Base-by-base conservation (phyloP, 1,139 yeast genomes). In the Lodderomyces pseudojiufengensis region DNA sequence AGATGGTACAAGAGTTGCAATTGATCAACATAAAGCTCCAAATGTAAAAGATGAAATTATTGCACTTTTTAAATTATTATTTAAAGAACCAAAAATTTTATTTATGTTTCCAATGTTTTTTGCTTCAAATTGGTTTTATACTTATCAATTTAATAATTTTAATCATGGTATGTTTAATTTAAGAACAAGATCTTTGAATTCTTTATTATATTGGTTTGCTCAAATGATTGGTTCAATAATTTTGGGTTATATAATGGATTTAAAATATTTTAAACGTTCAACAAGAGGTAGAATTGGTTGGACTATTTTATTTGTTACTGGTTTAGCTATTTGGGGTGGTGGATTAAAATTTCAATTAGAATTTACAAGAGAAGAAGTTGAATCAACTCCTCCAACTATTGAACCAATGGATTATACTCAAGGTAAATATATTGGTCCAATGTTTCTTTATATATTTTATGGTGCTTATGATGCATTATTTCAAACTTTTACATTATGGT, bases 121-220 rank as follows among this genome's bases (percentile, higher is more conserved):
- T 49, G 69, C 79, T 14, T 74, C 83, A 28, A 78, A 78, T 62
- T 77, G 80, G 79, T 78, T 77, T 59, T 76, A 76, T 62, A 74
- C 83, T 30, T 78, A 78, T 55, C 83, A 78, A 55, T 77, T 75
- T 48, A 76, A 76, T 51, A 75, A 73, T 43, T 66, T 72, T 52
- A 78, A 78, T 52, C 75, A 73, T 27, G 75, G 75, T 15, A 63
- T 73, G 42, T 78, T 78, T 58, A 76, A 71, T 51, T 57, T 77
- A 39, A 67, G 82, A 54, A 74, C 84, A 21, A 68, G 84, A 51
- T 73, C 84, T 3, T 65, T 78, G 49, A 78, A 78, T 59, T 72
- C 78, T 15, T 62, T 77, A 38, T 68, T 78, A 39, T 78, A 77
- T 59, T 78, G 83, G 83, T 53, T 72, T 37, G 60, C 76, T 41